These are phyloP conservation scores for Penicillium silybi DNA, from an alignment of 495 filamentous ascomycete species.

Conservation along the genomic window DNA sequence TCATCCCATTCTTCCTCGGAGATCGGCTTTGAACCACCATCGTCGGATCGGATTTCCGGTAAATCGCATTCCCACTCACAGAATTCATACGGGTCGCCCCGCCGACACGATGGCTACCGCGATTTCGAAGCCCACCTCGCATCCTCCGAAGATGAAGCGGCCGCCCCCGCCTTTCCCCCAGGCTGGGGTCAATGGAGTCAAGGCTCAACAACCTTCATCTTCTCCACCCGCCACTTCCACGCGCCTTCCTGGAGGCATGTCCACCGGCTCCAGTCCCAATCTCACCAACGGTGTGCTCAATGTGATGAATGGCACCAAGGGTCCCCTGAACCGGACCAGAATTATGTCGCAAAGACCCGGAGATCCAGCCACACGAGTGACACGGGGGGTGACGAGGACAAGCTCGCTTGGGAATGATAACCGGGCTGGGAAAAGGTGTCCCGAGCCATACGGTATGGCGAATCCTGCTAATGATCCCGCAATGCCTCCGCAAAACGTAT, in stretches of 20 bases:
- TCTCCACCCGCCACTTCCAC: slow-evolving; percentile 65
- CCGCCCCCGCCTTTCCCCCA: slow-evolving; percentile 65
- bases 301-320: slow-evolving; percentile 31
- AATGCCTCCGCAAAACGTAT: slow-evolving; percentile 6
- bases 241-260: slow-evolving; percentile 50
- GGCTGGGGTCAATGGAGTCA: slow-evolving; percentile 58
- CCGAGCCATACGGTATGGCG: slow-evolving; percentile 49
- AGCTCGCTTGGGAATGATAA: slow-evolving; percentile 30
- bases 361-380: slow-evolving; percentile 33
- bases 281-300: slow-evolving; percentile 45
- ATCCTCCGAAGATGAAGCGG: slow-evolving; percentile 68
- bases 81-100: slow-evolving; percentile 19
- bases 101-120: slow-evolving; percentile 49
- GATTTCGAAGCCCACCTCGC: slow-evolving; percentile 52
- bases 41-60: slow-evolving; percentile 22
- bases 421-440: slow-evolving; percentile 33
- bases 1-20: slow-evolving; percentile 42
- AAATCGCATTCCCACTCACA: slow-evolving; percentile 23
- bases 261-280: slow-evolving; percentile 31
- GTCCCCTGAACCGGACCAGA: slow-evolving; percentile 49
- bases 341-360: slow-evolving; percentile 48
- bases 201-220: slow-evolving; percentile 58
- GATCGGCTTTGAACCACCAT: slow-evolving; percentile 30
- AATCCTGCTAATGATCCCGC: not conserved
- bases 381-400: slow-evolving; percentile 33